These are phyloP conservation scores for Metschnikowia orientalis DNA, from an alignment of 805 yeast genomes.

Conservation along the genomic window DNA sequence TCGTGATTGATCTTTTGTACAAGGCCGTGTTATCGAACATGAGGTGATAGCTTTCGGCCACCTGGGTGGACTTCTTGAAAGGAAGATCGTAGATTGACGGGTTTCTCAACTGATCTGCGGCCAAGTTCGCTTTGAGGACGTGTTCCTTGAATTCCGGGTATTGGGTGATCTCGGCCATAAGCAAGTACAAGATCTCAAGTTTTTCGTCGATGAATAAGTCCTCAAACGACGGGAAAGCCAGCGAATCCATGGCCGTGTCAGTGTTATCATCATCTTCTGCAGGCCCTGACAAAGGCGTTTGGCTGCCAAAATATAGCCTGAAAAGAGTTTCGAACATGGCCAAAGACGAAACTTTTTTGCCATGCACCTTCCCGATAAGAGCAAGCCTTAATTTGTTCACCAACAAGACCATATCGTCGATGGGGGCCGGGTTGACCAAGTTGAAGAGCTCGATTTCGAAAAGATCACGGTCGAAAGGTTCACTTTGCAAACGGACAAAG, in stretches of 20 bases:
- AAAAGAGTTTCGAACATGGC: slow-evolving; percentile 32
- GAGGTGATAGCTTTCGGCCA: slow-evolving; percentile 33
- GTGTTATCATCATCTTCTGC: slow-evolving; percentile 22
- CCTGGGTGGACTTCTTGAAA: slow-evolving; percentile 8
- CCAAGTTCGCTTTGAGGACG: slow-evolving; percentile 35
- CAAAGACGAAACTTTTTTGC: slow-evolving; percentile 27
- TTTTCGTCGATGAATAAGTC: slow-evolving; percentile 42
- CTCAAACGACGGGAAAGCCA: slow-evolving; percentile 31
- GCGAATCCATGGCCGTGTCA: slow-evolving; percentile 12
- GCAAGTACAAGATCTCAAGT: slow-evolving; percentile 43
- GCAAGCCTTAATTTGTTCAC: slow-evolving; percentile 41
- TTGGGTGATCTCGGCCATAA: slow-evolving; percentile 42
- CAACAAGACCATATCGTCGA: slow-evolving; percentile 34
- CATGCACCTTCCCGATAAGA: slow-evolving; percentile 38
- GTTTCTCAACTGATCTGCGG: slow-evolving; percentile 24
- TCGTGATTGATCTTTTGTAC: slow-evolving; percentile 35
- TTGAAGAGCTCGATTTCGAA: slow-evolving; percentile 58
- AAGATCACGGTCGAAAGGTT: slow-evolving; percentile 52
- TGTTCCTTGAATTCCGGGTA: slow-evolving; percentile 45
- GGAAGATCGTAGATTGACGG: slow-evolving; percentile 10
- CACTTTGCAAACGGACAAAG: slow-evolving; percentile 45
- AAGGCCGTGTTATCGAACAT: slow-evolving; percentile 49
- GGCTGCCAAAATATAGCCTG: slow-evolving; percentile 31
- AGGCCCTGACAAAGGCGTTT: slow-evolving; percentile 30
- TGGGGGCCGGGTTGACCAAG: slow-evolving; percentile 29